Percentiles rank a stretch among this genome's conserved stretches.
Conservation (phyloP, 495 filamentous ascomycete genomes). For the Baudoinia panamericana region DNA sequence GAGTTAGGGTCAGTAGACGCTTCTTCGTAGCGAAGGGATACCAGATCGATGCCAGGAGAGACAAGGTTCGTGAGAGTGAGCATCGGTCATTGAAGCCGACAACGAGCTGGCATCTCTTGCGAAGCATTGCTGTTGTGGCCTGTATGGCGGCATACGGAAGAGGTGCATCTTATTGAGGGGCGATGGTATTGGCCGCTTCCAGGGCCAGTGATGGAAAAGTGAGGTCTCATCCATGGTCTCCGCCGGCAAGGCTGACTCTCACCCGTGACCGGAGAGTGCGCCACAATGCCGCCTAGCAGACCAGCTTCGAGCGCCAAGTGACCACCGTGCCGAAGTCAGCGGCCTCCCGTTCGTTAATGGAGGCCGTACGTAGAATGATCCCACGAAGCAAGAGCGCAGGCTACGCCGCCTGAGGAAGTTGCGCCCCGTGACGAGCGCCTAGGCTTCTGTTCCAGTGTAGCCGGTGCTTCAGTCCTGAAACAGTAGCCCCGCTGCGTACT, state of each 20-base stretch:
- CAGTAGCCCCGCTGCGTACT: conserved; percentile 72
- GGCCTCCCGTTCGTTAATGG: no score
- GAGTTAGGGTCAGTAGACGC: neutral
- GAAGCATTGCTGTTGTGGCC: neutral
- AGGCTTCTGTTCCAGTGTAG: no score
- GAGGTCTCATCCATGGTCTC: neutral
- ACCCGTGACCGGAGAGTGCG: neutral
- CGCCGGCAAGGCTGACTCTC: neutral
- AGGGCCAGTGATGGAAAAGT: neutral
- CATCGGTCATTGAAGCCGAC: neutral
- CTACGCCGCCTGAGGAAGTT: no score
- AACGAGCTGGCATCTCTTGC: neutral
- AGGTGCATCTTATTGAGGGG: neutral
- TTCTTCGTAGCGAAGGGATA: neutral
- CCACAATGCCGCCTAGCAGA: no score
- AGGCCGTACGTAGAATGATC: conserved; percentile 2
- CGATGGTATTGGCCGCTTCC: conserved; percentile 4
- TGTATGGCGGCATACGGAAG: neutral
- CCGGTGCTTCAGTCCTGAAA: conserved; percentile 36
- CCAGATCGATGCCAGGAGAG: neutral
- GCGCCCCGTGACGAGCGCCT: no score
- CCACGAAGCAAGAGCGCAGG: neutral
- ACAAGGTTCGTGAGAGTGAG: neutral
- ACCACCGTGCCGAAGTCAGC: neutral
- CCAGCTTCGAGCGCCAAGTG: neutral